These are phyloP conservation scores for Ambrosia trifida DNA, from an alignment of 129 eudicot genomes.

Conservation along the genomic window DNA sequence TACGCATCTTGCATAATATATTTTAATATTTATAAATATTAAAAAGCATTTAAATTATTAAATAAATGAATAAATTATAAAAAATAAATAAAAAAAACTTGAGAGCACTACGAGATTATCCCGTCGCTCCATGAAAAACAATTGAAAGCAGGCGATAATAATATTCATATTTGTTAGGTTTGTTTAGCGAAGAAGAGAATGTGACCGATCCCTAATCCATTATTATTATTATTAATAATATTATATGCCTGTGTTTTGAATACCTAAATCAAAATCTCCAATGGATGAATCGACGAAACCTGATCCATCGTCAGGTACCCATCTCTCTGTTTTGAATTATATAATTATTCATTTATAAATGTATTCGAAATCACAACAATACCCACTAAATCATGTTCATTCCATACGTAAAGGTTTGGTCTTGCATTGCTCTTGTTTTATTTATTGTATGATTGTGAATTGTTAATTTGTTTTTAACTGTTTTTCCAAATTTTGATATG, in stretches of 20 bases:
- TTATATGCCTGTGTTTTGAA: not conserved
- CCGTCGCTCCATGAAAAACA: too few species aligned
- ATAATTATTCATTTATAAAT: constrained; percentile 3
- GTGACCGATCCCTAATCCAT: constrained; percentile 28
- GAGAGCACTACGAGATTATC: too few species aligned
- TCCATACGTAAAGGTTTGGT: not conserved
- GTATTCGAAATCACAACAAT: constrained; percentile 5
- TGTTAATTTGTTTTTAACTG: not conserved
- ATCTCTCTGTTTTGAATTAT: constrained; percentile 9
- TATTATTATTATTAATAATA: not conserved
- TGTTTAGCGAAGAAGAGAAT: not conserved
- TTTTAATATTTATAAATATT: too few species aligned
- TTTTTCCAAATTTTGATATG: constrained; percentile 1
- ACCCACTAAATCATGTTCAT: constrained; percentile 12
- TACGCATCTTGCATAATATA: too few species aligned
- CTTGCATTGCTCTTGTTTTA: not conserved
- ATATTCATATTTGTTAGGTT: not conserved
- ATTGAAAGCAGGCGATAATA: constrained; percentile 6
- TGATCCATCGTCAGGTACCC: constrained; percentile 34
- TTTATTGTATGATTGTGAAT: not conserved
- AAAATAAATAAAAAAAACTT: too few species aligned
- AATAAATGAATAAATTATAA: too few species aligned
- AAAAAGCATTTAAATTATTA: too few species aligned
- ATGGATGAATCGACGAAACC: constrained; percentile 40
- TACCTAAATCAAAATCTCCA: constrained; percentile 5